Evolutionary conservation across 2,329 filamentous ascomycete genomes (phyloP).

Genomic region (Diaporthe citri): DNA sequence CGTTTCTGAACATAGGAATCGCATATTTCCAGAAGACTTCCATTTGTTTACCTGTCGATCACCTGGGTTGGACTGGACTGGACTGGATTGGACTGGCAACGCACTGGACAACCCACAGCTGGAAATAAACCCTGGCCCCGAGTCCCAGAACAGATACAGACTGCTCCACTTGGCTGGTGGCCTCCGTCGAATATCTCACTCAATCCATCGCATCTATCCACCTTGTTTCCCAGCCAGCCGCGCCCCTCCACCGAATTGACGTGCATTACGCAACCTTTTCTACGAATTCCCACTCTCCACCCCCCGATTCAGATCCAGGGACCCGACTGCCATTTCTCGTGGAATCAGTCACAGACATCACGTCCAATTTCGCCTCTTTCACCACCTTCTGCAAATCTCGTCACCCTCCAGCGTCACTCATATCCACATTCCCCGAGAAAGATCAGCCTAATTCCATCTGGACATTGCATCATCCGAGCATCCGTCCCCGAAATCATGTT

Average conservation of each 20-base stretch:
- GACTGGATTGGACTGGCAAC: neutral
- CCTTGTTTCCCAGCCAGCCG: conserved; percentile 34
- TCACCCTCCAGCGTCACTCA: neutral
- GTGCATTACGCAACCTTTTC: conserved; percentile 39
- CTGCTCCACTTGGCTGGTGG: conserved; percentile 26
- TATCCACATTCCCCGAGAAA: neutral
- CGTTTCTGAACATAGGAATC: conserved; percentile 7
- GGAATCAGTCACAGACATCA: conserved; percentile 10
- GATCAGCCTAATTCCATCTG: neutral
- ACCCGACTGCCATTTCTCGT: conserved; percentile 34
- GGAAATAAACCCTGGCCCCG: conserved; percentile 14
- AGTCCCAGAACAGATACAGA: neutral
- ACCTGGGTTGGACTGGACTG: neutral
- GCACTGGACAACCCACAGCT: conserved; percentile 3
- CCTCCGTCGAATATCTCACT: conserved; percentile 25
- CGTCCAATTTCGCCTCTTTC: conserved; percentile 20
- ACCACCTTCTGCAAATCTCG: neutral
- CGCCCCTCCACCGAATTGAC: conserved; percentile 34
- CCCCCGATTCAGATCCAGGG: conserved; percentile 27
- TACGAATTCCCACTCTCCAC: conserved; percentile 21
- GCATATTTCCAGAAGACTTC: conserved; percentile 1
- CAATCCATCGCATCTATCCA: conserved; percentile 27
- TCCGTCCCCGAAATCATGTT: conserved; percentile 25
- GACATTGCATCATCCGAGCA: conserved; percentile 12
- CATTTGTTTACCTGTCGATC: conserved; percentile 19